Conservation (phyloP, 805 yeast species). For the Hermanozyma aechmeae region DNA sequence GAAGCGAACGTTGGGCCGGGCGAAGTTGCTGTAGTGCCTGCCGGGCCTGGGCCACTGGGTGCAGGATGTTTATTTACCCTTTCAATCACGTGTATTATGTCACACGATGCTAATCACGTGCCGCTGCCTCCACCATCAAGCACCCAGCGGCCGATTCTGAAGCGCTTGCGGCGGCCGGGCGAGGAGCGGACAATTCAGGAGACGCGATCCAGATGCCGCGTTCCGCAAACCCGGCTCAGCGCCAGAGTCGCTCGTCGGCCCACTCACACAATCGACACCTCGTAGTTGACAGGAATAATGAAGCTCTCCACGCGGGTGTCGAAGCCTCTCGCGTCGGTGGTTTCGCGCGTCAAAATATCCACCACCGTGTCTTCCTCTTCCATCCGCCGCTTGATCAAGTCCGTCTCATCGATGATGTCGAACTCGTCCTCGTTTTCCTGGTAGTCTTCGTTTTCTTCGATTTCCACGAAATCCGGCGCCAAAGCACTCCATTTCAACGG, state of each 20-base stretch:
- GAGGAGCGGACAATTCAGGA: no score
- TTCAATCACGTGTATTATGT: no score
- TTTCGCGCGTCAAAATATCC: slow-evolving; percentile 60
- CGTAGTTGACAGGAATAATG: slow-evolving; percentile 47
- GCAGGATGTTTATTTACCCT: no score
- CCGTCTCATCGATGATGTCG: slow-evolving; percentile 66
- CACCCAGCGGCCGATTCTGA: no score
- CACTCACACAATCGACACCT: slow-evolving; percentile 4
- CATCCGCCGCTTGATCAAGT: slow-evolving; percentile 48
- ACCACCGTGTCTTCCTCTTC: slow-evolving; percentile 53
- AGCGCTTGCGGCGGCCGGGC: no score
- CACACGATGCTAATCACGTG: no score
- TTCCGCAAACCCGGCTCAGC: no score
- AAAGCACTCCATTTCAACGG: slow-evolving; percentile 95
- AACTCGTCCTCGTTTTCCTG: slow-evolving; percentile 88
- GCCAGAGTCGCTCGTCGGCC: slow-evolving; percentile 1
- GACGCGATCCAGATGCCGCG: no score
- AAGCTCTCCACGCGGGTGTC: slow-evolving; percentile 41
- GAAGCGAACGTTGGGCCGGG: no score
- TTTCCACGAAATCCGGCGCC: slow-evolving; percentile 93
- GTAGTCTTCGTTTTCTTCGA: slow-evolving; percentile 85
- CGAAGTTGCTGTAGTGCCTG: no score
- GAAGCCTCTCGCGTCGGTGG: slow-evolving; percentile 65
- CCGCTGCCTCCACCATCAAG: no score
- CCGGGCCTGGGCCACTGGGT: no score